Conservation (phyloP, 2,329 filamentous ascomycete genomes). For the Cladosporium oxysporum region DNA sequence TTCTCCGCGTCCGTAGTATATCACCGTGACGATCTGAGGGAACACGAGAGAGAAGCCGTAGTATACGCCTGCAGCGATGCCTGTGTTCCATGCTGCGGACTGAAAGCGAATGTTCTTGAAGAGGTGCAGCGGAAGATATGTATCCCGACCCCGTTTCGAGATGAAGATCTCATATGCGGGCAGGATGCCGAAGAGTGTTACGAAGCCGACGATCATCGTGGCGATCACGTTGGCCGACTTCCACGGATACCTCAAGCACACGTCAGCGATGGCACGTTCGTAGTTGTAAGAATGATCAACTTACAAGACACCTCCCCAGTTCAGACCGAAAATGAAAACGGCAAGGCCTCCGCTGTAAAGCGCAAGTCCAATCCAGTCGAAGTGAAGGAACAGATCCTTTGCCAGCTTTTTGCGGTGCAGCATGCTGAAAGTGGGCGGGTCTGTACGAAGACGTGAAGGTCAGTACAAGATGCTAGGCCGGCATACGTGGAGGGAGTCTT, state of each 20-base stretch:
- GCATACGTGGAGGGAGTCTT: not conserved
- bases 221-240: constrained; percentile 32
- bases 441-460: not conserved
- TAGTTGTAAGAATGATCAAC: not conserved
- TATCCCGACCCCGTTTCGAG: constrained; percentile 26
- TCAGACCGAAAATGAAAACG: constrained; percentile 32
- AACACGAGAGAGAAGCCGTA: constrained; percentile 30
- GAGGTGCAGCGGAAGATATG: constrained; percentile 32
- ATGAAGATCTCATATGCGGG: constrained; percentile 31
- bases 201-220: constrained; percentile 32
- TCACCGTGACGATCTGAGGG: constrained; percentile 29
- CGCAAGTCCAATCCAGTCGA: constrained; percentile 32
- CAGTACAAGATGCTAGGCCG: not conserved
- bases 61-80: constrained; percentile 30
- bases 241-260: constrained; percentile 32
- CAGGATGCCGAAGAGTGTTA: constrained; percentile 28
- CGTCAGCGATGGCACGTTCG: not conserved
- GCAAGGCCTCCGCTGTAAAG: constrained; percentile 29
- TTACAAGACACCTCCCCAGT: constrained; percentile 34
- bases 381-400: constrained; percentile 29
- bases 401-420: constrained; percentile 31
- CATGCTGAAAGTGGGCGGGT: constrained; percentile 34
- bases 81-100: constrained; percentile 30
- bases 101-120: constrained; percentile 32
- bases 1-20: constrained; percentile 29